A percentile compares a stretch with the other conserved stretches of the same genome.
Evolutionary conservation across 805 yeast genomes (phyloP).

Genomic region (Zygotorulaspora sp.): DNA sequence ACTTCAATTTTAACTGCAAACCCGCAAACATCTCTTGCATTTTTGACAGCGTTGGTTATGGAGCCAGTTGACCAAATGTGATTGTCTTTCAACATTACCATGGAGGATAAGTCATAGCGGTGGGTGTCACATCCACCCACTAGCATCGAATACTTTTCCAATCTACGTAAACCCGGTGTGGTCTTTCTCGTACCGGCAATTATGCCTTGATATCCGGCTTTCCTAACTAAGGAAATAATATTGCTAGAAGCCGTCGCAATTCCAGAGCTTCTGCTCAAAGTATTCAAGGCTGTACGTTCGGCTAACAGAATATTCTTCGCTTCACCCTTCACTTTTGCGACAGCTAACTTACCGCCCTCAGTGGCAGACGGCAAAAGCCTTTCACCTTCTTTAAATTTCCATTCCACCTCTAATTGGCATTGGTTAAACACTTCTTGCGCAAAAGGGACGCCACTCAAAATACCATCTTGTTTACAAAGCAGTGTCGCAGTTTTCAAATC

Average conservation of each 20-base stretch:
- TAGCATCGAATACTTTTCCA: slow-evolving; percentile 91
- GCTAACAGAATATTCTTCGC: slow-evolving; percentile 75
- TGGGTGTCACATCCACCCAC: slow-evolving; percentile 95
- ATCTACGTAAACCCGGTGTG: slow-evolving; percentile 87
- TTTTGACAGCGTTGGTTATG: slow-evolving; percentile 72
- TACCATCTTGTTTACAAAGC: slow-evolving; percentile 75
- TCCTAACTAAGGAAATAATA: slow-evolving; percentile 57
- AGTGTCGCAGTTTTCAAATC: slow-evolving; percentile 66
- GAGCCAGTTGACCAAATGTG: slow-evolving; percentile 93
- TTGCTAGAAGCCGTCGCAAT: slow-evolving; percentile 70
- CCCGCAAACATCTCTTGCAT: slow-evolving; percentile 79
- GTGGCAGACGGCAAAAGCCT: slow-evolving; percentile 42
- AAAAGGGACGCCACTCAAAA: slow-evolving; percentile 83
- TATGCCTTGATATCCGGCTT: slow-evolving; percentile 68
- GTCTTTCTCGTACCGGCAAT: slow-evolving; percentile 97
- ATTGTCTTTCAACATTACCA: slow-evolving; percentile 96
- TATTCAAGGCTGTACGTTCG: slow-evolving; percentile 80
- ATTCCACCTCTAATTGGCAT: slow-evolving; percentile 63
- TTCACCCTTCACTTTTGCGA: slow-evolving; percentile 76
- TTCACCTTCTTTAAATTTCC: slow-evolving; percentile 72
- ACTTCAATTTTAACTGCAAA: slow-evolving; percentile 89
- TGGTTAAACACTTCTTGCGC: slow-evolving; percentile 80
- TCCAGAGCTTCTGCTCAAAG: slow-evolving; percentile 80
- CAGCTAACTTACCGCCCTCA: slow-evolving; percentile 53
- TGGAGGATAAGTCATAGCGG: slow-evolving; percentile 82